Evolutionary conservation across 1,284 basidiomycete species (phyloP).

Genomic region (Leccinum brunneo-olivaceum): DNA sequence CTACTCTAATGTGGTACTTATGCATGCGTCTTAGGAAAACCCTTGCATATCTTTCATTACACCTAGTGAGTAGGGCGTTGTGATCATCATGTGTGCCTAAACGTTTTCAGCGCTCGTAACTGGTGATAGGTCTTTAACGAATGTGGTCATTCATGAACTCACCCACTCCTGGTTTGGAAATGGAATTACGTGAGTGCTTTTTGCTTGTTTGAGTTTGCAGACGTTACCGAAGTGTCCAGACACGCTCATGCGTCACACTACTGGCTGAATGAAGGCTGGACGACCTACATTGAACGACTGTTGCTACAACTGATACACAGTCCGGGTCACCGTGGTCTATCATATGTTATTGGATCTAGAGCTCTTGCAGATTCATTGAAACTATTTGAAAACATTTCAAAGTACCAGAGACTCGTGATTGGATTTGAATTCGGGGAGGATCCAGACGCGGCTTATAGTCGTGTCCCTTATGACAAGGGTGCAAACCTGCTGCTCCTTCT

Average conservation of each 20-base stretch:
- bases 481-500: slow-evolving; percentile 42
- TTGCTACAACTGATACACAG: slow-evolving; percentile 72
- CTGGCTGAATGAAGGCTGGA: slow-evolving; percentile 95
- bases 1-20: slow-evolving; percentile 4
- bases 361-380: slow-evolving; percentile 69
- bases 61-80: slow-evolving; percentile 50
- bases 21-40: slow-evolving; percentile 53
- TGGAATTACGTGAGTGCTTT: slow-evolving; percentile 60
- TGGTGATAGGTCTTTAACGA: slow-evolving; percentile 80
- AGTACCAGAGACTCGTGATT: slow-evolving; percentile 84
- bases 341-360: slow-evolving; percentile 73
- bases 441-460: slow-evolving; percentile 47
- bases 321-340: slow-evolving; percentile 76
- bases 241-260: slow-evolving; percentile 74
- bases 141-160: slow-evolving; percentile 81
- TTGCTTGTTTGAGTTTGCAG: background rate
- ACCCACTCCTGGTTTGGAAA: slow-evolving; percentile 88
- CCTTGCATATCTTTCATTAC: slow-evolving; percentile 84
- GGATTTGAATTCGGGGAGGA: slow-evolving; percentile 79
- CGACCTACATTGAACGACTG: slow-evolving; percentile 89
- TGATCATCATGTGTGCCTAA: background rate
- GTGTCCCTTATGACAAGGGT: slow-evolving; percentile 28
- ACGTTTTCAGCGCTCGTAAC: slow-evolving; percentile 59
- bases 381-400: slow-evolving; percentile 52
- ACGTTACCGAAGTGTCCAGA: slow-evolving; percentile 27